phyloP scores from a whole-genome alignment of 768 basidiomycete species.

The Podaxis sp. region DNA sequence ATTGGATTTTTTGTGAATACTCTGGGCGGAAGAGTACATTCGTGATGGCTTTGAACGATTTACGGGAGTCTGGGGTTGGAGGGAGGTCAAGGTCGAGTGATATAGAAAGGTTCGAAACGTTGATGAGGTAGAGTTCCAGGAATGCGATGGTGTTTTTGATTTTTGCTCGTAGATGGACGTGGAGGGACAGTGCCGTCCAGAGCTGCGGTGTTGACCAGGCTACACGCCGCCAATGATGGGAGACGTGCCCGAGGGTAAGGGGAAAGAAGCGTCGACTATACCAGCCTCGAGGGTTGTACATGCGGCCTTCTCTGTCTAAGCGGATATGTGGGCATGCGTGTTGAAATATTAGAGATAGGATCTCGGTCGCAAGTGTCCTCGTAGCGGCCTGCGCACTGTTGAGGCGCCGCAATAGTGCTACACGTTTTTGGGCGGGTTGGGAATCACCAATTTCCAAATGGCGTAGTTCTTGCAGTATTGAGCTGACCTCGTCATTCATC shows the following conservation, averaged over 20 bases:
- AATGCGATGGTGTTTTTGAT: background rate
- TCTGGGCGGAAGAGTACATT: background rate
- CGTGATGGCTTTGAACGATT: background rate
- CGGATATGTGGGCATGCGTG: background rate
- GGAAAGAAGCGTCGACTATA: background rate
- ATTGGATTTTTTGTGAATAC: background rate
- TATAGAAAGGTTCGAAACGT: background rate
- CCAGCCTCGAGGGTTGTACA: background rate
- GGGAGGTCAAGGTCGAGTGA: conserved; percentile 1
- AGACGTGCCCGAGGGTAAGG: background rate
- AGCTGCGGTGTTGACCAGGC: background rate
- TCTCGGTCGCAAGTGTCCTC: background rate
- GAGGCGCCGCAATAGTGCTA: background rate
- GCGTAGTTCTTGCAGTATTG: background rate
- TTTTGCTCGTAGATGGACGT: background rate
- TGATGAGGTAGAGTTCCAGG: background rate
- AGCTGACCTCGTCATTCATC: background rate
- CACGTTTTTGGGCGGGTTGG: background rate
- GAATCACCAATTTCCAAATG: background rate
- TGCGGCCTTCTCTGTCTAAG: background rate
- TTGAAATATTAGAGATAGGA: background rate
- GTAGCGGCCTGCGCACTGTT: background rate
- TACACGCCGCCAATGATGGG: background rate
- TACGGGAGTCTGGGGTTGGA: background rate
- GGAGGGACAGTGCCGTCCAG: conserved; percentile 1